These are phyloP conservation scores for Auricularia auricula-judae DNA, from an alignment of 768 basidiomycete species.

Conservation along the genomic window DNA sequence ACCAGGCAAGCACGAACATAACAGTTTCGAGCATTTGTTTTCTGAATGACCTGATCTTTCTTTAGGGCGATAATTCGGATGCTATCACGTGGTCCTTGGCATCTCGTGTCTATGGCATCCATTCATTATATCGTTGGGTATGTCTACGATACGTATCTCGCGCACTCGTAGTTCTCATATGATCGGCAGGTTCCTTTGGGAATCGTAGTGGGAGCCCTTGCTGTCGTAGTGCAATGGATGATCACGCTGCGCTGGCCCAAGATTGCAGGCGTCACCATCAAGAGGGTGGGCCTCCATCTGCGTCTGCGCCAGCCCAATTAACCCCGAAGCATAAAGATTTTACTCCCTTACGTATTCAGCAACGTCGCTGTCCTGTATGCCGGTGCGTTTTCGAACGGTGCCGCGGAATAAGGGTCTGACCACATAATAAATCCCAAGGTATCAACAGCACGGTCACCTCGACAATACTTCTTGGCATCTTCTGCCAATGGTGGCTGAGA, in stretches of 20 bases:
- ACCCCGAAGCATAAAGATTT: constrained; percentile 27
- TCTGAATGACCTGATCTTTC: background rate
- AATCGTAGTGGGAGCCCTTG: constrained; percentile 37
- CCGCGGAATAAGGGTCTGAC: background rate
- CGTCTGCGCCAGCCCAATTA: background rate
- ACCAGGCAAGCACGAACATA: background rate
- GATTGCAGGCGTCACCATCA: constrained; percentile 39
- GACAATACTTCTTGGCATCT: constrained; percentile 36
- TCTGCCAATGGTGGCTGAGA: constrained; percentile 50
- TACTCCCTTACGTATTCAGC: constrained; percentile 28
- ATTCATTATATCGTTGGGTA: constrained; percentile 39
- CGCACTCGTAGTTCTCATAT: background rate
- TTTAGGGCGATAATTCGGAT: constrained; percentile 41
- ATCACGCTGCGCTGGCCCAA: constrained; percentile 43
- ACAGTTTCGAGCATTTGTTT: background rate
- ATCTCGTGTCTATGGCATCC: constrained; percentile 40
- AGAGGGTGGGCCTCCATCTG: constrained; percentile 33
- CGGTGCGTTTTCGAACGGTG: background rate
- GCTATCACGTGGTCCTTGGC: constrained; percentile 60
- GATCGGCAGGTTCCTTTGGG: background rate
- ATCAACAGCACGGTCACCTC: background rate
- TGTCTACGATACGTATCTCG: constrained; percentile 10
- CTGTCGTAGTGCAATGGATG: constrained; percentile 43
- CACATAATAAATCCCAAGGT: background rate
- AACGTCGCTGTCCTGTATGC: background rate